Percentiles rank a stretch among this genome's conserved stretches.
Evolutionary conservation across 768 basidiomycete species (phyloP).

Genomic region (Hypholoma fasciculare): DNA sequence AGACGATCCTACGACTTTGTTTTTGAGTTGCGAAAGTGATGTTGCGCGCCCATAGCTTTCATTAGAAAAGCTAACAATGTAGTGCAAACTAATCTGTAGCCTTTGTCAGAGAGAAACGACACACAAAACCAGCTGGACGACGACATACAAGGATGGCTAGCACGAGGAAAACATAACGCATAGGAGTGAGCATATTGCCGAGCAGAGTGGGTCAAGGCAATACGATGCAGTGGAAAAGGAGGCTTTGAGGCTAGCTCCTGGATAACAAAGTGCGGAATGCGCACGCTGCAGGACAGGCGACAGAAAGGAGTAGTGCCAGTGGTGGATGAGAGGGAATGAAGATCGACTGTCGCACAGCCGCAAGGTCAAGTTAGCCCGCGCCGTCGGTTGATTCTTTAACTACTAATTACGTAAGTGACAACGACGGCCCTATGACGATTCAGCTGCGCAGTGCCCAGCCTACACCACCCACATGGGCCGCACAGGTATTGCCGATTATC

Average conservation of each 20-base stretch:
- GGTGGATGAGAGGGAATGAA: neutral
- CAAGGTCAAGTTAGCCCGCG: neutral
- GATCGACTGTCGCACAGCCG: neutral
- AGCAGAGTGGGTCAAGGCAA: neutral
- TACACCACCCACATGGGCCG: neutral
- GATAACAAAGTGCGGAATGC: neutral
- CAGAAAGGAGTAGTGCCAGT: neutral
- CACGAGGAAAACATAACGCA: constrained; percentile 54
- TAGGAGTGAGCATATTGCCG: constrained; percentile 52
- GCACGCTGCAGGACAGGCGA: neutral
- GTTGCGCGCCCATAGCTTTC: constrained; percentile 64
- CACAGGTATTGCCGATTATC: neutral
- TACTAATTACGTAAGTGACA: constrained; percentile 3
- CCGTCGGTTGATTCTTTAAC: neutral
- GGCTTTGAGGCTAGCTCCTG: neutral
- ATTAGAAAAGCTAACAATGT: constrained; percentile 65
- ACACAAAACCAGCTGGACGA: neutral
- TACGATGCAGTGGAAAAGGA: neutral
- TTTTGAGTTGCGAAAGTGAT: constrained; percentile 45
- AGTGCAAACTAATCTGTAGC: constrained; percentile 54
- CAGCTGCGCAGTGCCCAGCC: neutral
- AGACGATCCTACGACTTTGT: constrained; percentile 28
- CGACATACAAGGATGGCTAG: constrained; percentile 44
- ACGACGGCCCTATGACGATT: neutral
- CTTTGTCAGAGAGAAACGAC: neutral